A percentile compares a stretch with the other conserved stretches of the same genome.
Evolutionary conservation across 148 eudicot genomes (phyloP).

Genomic region (Amaranthus palmeri): DNA sequence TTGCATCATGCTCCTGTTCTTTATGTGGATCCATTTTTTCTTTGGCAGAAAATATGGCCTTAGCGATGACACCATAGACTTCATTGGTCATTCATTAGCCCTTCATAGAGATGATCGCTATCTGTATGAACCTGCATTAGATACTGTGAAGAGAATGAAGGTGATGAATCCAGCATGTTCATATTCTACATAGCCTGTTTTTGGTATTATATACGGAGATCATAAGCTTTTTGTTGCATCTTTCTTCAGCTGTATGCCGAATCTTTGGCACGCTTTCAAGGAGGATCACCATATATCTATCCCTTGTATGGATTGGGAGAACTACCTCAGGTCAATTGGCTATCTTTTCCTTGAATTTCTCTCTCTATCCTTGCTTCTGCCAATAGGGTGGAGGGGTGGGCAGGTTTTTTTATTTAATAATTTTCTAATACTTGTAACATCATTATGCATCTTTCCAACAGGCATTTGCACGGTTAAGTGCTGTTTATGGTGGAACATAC

Average conservation of each 20-base stretch:
- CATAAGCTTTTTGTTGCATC: background rate
- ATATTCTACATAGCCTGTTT: background rate
- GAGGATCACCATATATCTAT: conserved; percentile 96
- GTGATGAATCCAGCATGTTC: conserved; percentile 26
- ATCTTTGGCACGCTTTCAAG: conserved; percentile 89
- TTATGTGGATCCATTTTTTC: conserved; percentile 1
- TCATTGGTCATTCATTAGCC: conserved; percentile 91
- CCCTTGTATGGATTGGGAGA: conserved; percentile 95
- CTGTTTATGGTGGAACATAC: conserved; percentile 98
- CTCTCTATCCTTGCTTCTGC: background rate
- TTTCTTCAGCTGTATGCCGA: conserved; percentile 71
- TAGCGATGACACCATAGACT: conserved; percentile 86
- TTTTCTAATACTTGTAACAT: background rate
- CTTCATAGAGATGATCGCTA: conserved; percentile 89
- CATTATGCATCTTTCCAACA: conserved; percentile 19
- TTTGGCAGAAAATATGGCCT: conserved; percentile 82
- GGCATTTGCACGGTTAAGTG: conserved; percentile 98
- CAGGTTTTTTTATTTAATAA: background rate
- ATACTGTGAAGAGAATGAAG: conserved; percentile 96
- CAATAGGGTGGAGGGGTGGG: background rate
- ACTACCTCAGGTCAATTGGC: conserved; percentile 74
- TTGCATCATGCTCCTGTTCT: background rate
- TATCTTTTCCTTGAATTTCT: background rate
- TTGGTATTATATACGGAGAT: background rate
- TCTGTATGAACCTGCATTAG: conserved; percentile 80